Percentiles rank a stretch among this genome's conserved stretches.
Evolutionary conservation across 257 asterid species (phyloP).

Genomic region (Linderniella brevidens): DNA sequence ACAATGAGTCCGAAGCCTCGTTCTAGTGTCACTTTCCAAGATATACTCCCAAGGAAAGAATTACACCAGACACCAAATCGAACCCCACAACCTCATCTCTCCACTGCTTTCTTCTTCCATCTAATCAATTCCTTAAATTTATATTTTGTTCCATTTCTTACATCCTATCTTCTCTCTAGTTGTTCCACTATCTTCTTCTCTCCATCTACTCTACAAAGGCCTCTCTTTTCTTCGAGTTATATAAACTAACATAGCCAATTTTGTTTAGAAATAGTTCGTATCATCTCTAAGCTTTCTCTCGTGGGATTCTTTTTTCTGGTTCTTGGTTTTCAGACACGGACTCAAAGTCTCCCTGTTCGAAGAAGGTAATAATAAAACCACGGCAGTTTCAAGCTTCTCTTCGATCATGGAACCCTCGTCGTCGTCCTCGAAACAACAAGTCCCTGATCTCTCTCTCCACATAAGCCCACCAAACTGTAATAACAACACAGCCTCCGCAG

Average conservation of each 20-base stretch:
- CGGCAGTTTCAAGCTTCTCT: slow-evolving; percentile 1
- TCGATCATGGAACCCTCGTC: slow-evolving; percentile 3
- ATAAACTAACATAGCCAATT: not conserved
- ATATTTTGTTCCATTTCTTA: not conserved
- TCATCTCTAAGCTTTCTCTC: no score
- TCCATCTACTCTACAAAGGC: not conserved
- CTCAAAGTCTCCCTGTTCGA: not conserved
- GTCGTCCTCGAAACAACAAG: not conserved
- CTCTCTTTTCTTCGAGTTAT: not conserved
- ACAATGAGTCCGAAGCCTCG: not conserved
- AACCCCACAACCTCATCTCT: not conserved
- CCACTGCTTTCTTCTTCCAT: not conserved
- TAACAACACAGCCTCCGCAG: not conserved
- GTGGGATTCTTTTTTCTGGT: no score
- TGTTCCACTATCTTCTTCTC: no score
- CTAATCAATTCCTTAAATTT: not conserved
- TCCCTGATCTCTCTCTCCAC: slow-evolving; percentile 10
- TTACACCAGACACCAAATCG: slow-evolving; percentile 10
- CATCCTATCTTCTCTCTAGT: not conserved
- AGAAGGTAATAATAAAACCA: not conserved
- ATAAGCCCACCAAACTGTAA: slow-evolving; percentile 7
- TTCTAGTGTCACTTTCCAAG: slow-evolving; percentile 8
- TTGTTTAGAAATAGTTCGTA: not conserved
- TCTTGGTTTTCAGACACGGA: not conserved
- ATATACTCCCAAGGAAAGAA: slow-evolving; percentile 9